Conservation (phyloP, 352 stramenopile genomes). For the Globisporangium alternatum region DNA sequence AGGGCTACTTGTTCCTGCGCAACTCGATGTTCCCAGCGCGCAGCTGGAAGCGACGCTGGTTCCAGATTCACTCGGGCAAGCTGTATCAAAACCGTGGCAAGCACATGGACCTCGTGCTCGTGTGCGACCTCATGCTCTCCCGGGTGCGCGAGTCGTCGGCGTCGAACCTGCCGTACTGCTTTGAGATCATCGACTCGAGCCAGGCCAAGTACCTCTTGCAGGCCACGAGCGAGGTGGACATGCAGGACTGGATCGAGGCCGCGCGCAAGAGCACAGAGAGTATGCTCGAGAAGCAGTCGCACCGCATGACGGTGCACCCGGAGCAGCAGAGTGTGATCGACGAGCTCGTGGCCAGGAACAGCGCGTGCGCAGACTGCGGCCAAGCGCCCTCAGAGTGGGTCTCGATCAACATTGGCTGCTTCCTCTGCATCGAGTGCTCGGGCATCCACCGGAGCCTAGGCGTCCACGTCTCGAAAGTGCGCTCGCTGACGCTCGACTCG, state of each 20-base stretch:
- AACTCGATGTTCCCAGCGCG: slow-evolving; percentile 78
- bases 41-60: slow-evolving; percentile 86
- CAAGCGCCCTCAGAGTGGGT: slow-evolving; percentile 91
- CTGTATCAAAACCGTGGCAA: slow-evolving; percentile 81
- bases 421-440: slow-evolving; percentile 97
- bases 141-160: slow-evolving; percentile 59
- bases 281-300: slow-evolving; percentile 79
- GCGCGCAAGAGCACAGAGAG: slow-evolving; percentile 76
- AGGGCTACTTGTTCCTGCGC: slow-evolving; percentile 85
- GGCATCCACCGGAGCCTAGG: slow-evolving; percentile 96
- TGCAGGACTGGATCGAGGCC: slow-evolving; percentile 81
- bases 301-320: slow-evolving; percentile 79
- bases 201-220: slow-evolving; percentile 78
- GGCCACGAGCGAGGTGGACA: slow-evolving; percentile 66
- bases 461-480: slow-evolving; percentile 96
- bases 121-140: slow-evolving; percentile 82
- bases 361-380: slow-evolving; percentile 68
- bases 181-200: slow-evolving; percentile 84
- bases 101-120: slow-evolving; percentile 69
- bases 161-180: slow-evolving; percentile 63
- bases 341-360: slow-evolving; percentile 55
- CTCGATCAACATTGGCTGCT: slow-evolving; percentile 94
- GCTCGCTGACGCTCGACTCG: slow-evolving; percentile 88
- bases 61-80: slow-evolving; percentile 85
- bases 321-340: slow-evolving; percentile 72